Base-by-base conservation (phyloP, 768 basidiomycete species). In the Gelatoporia subvermispora region DNA sequence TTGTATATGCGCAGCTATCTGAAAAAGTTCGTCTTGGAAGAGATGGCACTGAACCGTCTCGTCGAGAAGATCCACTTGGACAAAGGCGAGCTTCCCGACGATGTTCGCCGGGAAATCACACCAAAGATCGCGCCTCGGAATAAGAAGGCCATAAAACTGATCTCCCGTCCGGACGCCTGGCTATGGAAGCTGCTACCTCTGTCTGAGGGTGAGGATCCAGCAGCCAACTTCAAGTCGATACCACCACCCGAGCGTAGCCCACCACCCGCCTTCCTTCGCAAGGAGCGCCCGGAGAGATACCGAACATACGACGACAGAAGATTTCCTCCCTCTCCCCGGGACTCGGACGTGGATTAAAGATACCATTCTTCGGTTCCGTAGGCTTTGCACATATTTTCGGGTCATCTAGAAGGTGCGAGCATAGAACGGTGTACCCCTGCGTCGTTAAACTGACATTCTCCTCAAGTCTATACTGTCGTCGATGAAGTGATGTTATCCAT, bases 11-110 rank as follows among this genome's bases (percentile, higher is more conserved):
- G n/a, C 38, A 63, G 62, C 43, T 62, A 54, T 38, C 58, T 63
- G 25, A 64, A 61, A 36, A 60, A 50, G 23, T 35, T 55, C 34
- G 43, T 64, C 9, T 42, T 65, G 8, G 53, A 50, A 20, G 25
- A 57, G 42, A 55, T 64, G 50, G 57, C 43, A 9, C 44, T 48
- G 15, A 31, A 39, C 1, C 41, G 43, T 16, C 51, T 60, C 31
- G 28, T 60, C 21, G 54, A 57, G 37, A 62, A 63, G 48, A 40
- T 60, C n/a, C 41, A 25, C 42, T 43, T 58, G 20, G 43, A 31
- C n/a, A 38, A 20, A 2, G 18, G 22, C 13, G 42, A 18, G 21
- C 11, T 20, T 18, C 34, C 22, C 31, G 21, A 35, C 10, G 21
- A 40, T 5, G 44, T 13, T 9, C 18, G 5, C 16, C 37, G 21